phyloP scores from a whole-genome alignment of 2,329 filamentous ascomycete species.

The Claviceps africana region DNA sequence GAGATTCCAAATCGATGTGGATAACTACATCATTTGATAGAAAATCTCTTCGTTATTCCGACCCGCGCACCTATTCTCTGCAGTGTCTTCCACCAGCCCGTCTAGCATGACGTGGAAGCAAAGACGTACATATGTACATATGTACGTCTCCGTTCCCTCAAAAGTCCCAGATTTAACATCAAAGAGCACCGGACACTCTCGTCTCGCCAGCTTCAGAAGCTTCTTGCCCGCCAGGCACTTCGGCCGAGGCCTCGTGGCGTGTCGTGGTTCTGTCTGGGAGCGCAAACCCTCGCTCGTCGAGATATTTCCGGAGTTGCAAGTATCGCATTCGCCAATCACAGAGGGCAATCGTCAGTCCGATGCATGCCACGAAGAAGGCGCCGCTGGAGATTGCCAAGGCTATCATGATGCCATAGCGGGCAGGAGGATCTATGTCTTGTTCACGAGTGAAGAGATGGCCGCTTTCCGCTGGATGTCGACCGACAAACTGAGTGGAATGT shows the following conservation, averaged over 20 bases:
- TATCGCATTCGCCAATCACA: constrained; percentile 8
- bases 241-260: not conserved
- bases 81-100: not conserved
- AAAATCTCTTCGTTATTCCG: not conserved
- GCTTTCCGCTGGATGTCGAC: not conserved
- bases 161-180: not conserved
- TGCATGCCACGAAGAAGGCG: constrained; percentile 6
- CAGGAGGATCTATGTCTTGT: constrained; percentile 2
- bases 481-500: not conserved
- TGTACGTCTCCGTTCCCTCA: not conserved
- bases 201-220: not conserved
- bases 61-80: not conserved
- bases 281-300: constrained; percentile 4
- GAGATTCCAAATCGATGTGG: not conserved
- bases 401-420: constrained; percentile 7
- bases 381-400: constrained; percentile 6
- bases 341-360: constrained; percentile 5
- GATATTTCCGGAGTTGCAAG: constrained; percentile 3
- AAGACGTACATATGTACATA: too few species aligned
- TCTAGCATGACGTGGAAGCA: not conserved
- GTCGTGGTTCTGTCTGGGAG: not conserved
- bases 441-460: constrained; percentile 3
- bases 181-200: constrained; percentile 5
- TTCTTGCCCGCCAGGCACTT: not conserved
- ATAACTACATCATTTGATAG: not conserved